Evolutionary conservation across 208 protist genomes (phyloP).

Genomic region (Crithidia acanthocephali): DNA sequence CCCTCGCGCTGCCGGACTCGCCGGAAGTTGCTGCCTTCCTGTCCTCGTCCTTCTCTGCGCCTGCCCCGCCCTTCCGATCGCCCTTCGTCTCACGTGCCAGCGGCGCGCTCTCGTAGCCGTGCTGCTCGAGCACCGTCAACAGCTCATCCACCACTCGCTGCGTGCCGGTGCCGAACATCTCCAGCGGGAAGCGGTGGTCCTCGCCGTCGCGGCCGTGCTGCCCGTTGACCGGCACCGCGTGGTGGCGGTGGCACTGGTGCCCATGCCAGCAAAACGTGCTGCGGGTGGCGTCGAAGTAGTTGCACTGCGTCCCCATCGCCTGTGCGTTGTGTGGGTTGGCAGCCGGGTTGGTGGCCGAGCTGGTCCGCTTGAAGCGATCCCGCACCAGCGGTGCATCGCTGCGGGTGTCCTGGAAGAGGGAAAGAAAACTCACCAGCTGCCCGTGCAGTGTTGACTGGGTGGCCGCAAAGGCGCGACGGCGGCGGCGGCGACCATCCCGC

Average conservation of each 20-base stretch:
- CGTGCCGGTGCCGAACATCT: conserved; percentile 30
- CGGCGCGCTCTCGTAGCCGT: conserved; percentile 17
- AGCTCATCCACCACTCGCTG: conserved; percentile 34
- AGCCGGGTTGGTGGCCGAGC: background rate
- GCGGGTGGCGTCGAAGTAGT: conserved; percentile 38
- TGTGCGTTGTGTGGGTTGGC: conserved; percentile 19
- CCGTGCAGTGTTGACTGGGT: conserved; percentile 28
- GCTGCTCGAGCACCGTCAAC: conserved; percentile 27
- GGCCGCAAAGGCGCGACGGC: conserved; percentile 25
- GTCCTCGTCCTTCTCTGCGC: background rate
- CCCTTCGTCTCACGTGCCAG: background rate
- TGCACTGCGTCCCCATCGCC: conserved; percentile 31
- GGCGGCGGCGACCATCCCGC: conserved; percentile 17
- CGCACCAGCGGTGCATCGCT: conserved; percentile 27
- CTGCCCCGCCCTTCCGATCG: background rate
- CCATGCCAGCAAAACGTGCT: conserved; percentile 51
- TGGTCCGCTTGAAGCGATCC: conserved; percentile 14
- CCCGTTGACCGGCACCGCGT: conserved; percentile 32
- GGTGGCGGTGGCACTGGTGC: conserved; percentile 40
- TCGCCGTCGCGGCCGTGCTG: conserved; percentile 25
- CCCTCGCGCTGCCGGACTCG: background rate
- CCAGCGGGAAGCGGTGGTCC: conserved; percentile 24
- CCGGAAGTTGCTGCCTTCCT: background rate
- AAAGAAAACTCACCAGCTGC: conserved; percentile 34
- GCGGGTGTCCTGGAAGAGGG: conserved; percentile 26